Evolutionary conservation across 2,329 filamentous ascomycete genomes (phyloP), one percentile per base, ranked within the genome.

Genomic region (Erysiphe pulchra): DNA sequence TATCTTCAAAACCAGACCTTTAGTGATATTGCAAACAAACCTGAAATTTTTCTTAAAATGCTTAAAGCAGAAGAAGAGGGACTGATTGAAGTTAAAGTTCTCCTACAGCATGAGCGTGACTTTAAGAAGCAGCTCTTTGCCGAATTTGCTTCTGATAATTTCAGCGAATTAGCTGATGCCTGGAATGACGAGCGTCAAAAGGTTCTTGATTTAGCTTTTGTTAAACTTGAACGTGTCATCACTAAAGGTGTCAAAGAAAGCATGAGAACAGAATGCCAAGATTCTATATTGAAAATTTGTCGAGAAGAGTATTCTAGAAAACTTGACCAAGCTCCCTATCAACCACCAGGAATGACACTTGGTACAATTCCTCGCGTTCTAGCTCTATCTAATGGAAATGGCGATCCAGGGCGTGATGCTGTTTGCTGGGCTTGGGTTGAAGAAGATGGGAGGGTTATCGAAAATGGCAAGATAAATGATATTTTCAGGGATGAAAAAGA

Each of bases 61-160:
- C 75, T 95, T 60, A 92, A 85, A 59, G 90, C 90, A 1, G 90
- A 98, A 60, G 80, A 90, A 55, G 90, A 98, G 59, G 86, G 87
- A 2, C 66, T 98, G 1, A 71, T 98, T 13, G 83, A 92, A 48
- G 82, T 98, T 46, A 77, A 74, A 53, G 73, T 95, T 16, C 72
- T 71, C 13, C 71, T 95, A 59, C 75, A 83, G 54, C 75, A 80
- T 46, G 77, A 81, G 53, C 73, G 77, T 7, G 71, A 78, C 32
- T 86, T 93, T 65, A 76, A 76, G 47, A 72, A 75, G 44, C 75
- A 80, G 45, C 70, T 98, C 4, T 80, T 84, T 57, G 69, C 73
- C 42, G 80, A 90, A 54, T 92, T 98, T 50, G 78, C 83, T 50
- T 94, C 86, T 0, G 90, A 98, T 60, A 93, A 92, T 61, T 90